Evolutionary conservation across 495 filamentous ascomycete species (phyloP), one percentile per base, ranked within the genome.

Genomic region (Xanthoparmelia taractica): DNA sequence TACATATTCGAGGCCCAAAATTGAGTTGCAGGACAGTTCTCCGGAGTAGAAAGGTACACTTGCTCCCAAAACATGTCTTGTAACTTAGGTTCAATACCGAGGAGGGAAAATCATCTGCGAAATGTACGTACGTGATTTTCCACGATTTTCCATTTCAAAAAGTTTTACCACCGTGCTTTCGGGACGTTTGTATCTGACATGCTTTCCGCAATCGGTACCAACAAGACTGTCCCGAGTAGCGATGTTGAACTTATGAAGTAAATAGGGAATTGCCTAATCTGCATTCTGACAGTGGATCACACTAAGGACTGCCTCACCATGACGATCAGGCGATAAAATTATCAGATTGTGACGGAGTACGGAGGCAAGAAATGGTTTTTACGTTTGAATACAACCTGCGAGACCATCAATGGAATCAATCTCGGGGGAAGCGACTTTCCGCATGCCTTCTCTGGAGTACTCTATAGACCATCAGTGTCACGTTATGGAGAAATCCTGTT

Each of bases 281-380:
- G 80, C 80, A 63, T 84, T 83, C 66, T 84, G 81, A 7, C 83
- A 77, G 67, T 84, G 81, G 27, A 82, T 78, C n/a, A 82, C 73
- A 20, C 80, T 66, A 27, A 82, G 70, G 10, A 76, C 71, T 33
- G 78, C 70, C 55, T 74, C 69, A 48, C 70, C 60, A 8, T 67
- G 68, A 13, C 73, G 68, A 13, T 69, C 65, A 38, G 68, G 63
- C 58, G 70, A 45, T 31, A 62, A 48, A 63, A 58, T 56, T 0
- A 58, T 58, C 37, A 59, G 48, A n/a, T 18, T 31, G 57, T 58
- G 62, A 47, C 38, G 25, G 12, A 29, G 7, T 17, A 55, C 15
- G 37, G 12, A 17, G 11, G 12, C 10, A 60, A 8, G 45, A 11
- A 34, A 50, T 17, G 20, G 31, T 29, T 8, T 8, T 54, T 58